Evolutionary conservation across 2,329 filamentous ascomycete genomes (phyloP), one percentile per base, ranked within the genome.

Genomic region (Myriosclerotinia duriaeana): DNA sequence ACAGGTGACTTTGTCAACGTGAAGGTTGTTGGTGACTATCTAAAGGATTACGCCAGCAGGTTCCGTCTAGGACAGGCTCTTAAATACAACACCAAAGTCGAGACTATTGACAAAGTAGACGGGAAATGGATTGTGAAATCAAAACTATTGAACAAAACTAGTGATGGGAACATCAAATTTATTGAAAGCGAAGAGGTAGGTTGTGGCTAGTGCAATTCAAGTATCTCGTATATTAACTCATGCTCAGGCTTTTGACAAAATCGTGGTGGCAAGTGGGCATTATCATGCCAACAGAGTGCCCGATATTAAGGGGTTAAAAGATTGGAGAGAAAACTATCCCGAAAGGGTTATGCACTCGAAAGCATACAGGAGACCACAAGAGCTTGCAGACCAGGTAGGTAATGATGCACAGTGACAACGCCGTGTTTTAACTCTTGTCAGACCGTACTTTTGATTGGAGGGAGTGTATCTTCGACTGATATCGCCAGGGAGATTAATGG

Each of bases 211-310:
- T 11, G 20, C 22, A 26, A n/a, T 8, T 20, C 9, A 22, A 64
- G 42, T 12, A 11, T 3, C 14, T 52, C 5, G 42, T 26, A 58
- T 22, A 12, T 40, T 64, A 15, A 64, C 30, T n/a, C 34, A 22
- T 60, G 2, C 20, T 4, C 17, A 72, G 71, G 67, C 63, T 17
- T 85, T 95, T 69, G 88, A 91, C 73, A 85, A 86, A 0, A 80
- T 91, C 1, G 83, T 90, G 1, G 84, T 89, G 3, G 87, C 88
- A 0, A 86, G 82, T 38, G 89, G 89, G 0, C 89, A 91, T 75
- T 91, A 89, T 72, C 84, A 85, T 69, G 80, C 87, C 0, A 86
- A 87, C 0, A 84, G 82, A 66, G 78, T 91, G 1, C 89, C 89
- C 0, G 79, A 84, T 52, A 83, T 89, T 3, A 76, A 80, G 0